Conservation (phyloP, 371 early-diverging fungal species). For the Syncephalastrum racemosum region DNA sequence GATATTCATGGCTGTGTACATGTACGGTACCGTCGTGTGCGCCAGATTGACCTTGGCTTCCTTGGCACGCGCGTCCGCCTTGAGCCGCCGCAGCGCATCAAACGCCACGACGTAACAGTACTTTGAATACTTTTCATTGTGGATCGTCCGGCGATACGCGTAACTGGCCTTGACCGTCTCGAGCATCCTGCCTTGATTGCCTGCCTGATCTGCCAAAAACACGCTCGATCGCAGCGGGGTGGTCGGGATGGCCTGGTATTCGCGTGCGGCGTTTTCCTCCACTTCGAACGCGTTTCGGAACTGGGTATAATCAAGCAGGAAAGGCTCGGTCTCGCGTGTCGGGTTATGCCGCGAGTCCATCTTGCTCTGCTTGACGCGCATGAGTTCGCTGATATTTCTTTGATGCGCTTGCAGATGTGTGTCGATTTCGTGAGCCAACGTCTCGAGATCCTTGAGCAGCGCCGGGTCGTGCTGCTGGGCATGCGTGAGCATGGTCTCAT, state of each 20-base stretch:
- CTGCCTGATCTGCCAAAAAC: constrained; percentile 13
- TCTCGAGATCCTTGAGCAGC: constrained; percentile 22
- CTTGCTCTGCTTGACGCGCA: constrained; percentile 10
- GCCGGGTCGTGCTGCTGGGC: constrained; percentile 18
- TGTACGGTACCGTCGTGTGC: constrained; percentile 14
- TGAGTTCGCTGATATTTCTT: constrained; percentile 12
- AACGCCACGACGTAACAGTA: constrained; percentile 28
- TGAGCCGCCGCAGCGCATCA: constrained; percentile 23
- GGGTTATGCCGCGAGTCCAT: constrained; percentile 27
- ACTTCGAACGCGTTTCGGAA: constrained; percentile 31
- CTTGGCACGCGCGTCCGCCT: constrained; percentile 24
- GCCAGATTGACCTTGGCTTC: constrained; percentile 6
- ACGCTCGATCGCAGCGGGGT: constrained; percentile 2
- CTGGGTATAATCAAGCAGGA: constrained; percentile 10
- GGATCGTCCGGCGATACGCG: constrained; percentile 20
- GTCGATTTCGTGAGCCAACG: constrained; percentile 15
- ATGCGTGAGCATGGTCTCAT: constrained; percentile 18
- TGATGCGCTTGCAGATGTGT: constrained; percentile 12
- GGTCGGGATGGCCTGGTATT: constrained; percentile 15
- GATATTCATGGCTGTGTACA: constrained; percentile 21
- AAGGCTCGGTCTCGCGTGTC: constrained; percentile 2
- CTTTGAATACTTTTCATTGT: constrained; percentile 15
- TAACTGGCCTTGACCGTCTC: constrained; percentile 25
- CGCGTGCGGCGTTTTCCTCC: constrained; percentile 33
- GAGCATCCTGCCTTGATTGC: constrained; percentile 12